Percentiles rank a stretch among this genome's conserved stretches.
Evolutionary conservation across 306 rosid species (phyloP).

Genomic region (Rubus idaeus): DNA sequence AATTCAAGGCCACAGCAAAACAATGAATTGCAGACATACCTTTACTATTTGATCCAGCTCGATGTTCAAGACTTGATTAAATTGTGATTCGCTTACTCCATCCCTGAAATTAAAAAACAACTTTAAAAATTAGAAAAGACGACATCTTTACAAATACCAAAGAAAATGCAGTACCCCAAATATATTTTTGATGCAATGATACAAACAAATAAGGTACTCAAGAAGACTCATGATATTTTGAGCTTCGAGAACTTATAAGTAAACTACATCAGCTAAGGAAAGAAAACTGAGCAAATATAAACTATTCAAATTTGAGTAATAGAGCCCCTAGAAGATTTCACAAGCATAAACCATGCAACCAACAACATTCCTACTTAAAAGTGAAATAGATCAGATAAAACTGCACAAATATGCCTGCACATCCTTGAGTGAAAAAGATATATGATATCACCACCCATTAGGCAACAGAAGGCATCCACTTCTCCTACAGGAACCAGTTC

Average conservation of each 20-base stretch:
- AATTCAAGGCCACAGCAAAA: neutral
- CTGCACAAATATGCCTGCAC: neutral
- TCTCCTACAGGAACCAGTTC: neutral
- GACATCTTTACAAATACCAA: conserved; percentile 7
- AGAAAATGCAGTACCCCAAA: neutral
- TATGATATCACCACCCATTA: neutral
- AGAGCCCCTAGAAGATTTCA: neutral
- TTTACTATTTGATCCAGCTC: conserved; percentile 84
- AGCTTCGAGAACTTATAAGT: neutral
- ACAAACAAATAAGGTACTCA: neutral
- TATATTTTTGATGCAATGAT: neutral
- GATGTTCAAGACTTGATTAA: conserved; percentile 74
- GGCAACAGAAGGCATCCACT: neutral
- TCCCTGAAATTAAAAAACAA: conserved; percentile 52
- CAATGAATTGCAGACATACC: conserved; percentile 44
- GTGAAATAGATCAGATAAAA: neutral
- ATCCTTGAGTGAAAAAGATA: neutral
- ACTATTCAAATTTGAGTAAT: neutral
- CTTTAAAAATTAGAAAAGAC: conserved; percentile 19
- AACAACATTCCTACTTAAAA: neutral
- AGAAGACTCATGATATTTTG: neutral
- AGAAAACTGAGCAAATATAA: neutral
- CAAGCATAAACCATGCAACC: neutral
- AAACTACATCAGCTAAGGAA: neutral
- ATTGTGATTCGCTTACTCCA: conserved; percentile 92